phyloP scores from a whole-genome alignment of 768 basidiomycete genomes.

The Pulveroboletus sp. region DNA sequence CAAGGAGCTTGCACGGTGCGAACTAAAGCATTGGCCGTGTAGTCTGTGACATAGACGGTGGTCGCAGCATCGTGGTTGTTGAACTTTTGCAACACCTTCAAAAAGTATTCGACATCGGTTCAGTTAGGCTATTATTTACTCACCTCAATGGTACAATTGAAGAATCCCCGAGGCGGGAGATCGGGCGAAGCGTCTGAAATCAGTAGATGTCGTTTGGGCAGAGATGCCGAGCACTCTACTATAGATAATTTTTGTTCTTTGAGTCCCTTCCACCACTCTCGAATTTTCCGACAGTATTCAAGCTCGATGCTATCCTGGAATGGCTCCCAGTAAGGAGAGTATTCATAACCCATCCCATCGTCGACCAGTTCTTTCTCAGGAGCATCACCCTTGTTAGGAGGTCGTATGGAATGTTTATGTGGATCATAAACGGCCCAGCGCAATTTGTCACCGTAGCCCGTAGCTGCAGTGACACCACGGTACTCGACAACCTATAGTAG shows the following conservation, averaged over 20 bases:
- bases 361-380: slow-evolving; percentile 34
- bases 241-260: slow-evolving; percentile 17
- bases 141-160: slow-evolving; percentile 66
- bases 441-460: slow-evolving; percentile 46
- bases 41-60: slow-evolving; percentile 65
- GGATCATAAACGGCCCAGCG: slow-evolving; percentile 57
- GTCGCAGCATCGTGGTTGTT: slow-evolving; percentile 37
- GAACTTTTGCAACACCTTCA: slow-evolving; percentile 49
- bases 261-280: slow-evolving; percentile 50
- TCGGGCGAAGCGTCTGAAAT: slow-evolving; percentile 50
- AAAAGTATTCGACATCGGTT: neutral
- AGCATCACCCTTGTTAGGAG: slow-evolving; percentile 36
- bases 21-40: slow-evolving; percentile 44
- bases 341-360: slow-evolving; percentile 36
- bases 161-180: slow-evolving; percentile 46
- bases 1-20: slow-evolving; percentile 37
- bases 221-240: slow-evolving; percentile 8
- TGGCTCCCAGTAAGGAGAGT: slow-evolving; percentile 46
- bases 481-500: slow-evolving; percentile 33
- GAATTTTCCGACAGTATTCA: slow-evolving; percentile 41
- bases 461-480: slow-evolving; percentile 32
- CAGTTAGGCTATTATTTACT: slow-evolving; percentile 3
- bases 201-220: slow-evolving; percentile 41
- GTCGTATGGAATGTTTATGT: slow-evolving; percentile 33
- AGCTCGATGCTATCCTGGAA: slow-evolving; percentile 35